Conservation (phyloP, 805 yeast genomes). For the Schwanniomyces polymorphus region DNA sequence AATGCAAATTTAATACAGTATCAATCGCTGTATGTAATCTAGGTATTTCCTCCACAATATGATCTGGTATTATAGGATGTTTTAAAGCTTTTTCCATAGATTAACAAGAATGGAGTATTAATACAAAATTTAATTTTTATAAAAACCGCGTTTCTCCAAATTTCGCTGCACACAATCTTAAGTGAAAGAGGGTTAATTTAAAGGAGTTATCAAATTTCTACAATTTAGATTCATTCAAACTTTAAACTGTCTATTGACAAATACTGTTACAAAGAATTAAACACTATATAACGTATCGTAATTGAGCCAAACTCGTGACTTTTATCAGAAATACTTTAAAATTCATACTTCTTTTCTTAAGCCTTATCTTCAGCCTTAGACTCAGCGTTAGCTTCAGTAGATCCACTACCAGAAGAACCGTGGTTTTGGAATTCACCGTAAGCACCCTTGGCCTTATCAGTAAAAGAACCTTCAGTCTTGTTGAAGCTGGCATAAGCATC, state of each 20-base stretch:
- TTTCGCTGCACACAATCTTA: background rate
- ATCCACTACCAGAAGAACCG: conserved; percentile 1
- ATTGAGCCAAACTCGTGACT: background rate
- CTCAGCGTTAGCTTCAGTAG: background rate
- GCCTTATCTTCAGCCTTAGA: background rate
- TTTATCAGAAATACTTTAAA: background rate
- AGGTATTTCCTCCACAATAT: conserved; percentile 4
- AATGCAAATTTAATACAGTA: conserved; percentile 31
- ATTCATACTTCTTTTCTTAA: background rate
- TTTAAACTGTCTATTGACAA: background rate
- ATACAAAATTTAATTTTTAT: background rate
- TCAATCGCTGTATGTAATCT: conserved; percentile 26
- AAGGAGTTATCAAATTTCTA: no score
- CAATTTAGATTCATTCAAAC: no score
- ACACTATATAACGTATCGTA: background rate
- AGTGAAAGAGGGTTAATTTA: no score
- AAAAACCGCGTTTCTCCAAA: background rate
- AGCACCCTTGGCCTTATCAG: conserved; percentile 37
- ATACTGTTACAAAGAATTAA: background rate
- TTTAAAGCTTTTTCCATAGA: background rate
- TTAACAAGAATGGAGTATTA: background rate
- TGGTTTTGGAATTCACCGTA: conserved; percentile 28
- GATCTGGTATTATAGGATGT: conserved; percentile 10
- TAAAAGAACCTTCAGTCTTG: conserved; percentile 24
- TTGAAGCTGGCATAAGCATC: conserved; percentile 33